A percentile compares a stretch with the other conserved stretches of the same genome.
Conservation (phyloP, 1,139 yeast genomes). For the Lodderomyces margitis region DNA sequence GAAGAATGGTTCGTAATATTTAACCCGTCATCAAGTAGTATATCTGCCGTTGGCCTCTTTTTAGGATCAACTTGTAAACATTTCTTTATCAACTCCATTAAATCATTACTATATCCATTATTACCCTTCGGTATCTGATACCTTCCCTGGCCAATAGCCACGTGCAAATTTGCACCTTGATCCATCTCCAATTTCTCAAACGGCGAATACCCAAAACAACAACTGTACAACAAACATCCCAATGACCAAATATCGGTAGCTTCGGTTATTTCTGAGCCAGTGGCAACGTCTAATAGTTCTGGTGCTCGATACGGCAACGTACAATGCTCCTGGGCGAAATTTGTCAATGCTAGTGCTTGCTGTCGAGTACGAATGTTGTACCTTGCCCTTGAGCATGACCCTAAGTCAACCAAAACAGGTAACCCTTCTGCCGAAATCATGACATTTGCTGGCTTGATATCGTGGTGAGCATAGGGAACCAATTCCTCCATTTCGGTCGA, state of each 20-base stretch:
- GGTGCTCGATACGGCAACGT: constrained; percentile 90
- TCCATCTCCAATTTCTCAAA: constrained; percentile 81
- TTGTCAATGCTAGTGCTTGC: constrained; percentile 75
- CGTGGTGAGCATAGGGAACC: constrained; percentile 80
- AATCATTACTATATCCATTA: constrained; percentile 48
- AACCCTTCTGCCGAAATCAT: constrained; percentile 72
- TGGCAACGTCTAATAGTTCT: constrained; percentile 74
- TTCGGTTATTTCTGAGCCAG: constrained; percentile 63
- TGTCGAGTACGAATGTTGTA: constrained; percentile 55
- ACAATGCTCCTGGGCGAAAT: constrained; percentile 81
- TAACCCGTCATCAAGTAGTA: constrained; percentile 50
- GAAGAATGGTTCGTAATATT: no score
- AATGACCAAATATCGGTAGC: constrained; percentile 87
- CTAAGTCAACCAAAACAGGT: constrained; percentile 83
- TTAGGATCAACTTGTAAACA: constrained; percentile 64
- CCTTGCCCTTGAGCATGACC: constrained; percentile 72
- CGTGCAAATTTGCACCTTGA: constrained; percentile 75
- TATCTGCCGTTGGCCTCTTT: constrained; percentile 62
- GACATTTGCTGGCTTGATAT: constrained; percentile 84
- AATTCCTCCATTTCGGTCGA: constrained; percentile 55
- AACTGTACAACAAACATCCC: constrained; percentile 78
- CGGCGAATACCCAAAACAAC: constrained; percentile 80
- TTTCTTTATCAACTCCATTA: constrained; percentile 52
- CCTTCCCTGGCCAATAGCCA: constrained; percentile 74
- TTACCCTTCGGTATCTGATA: constrained; percentile 57